These are phyloP conservation scores for Candida golubevii DNA, from an alignment of 805 yeast species.

Conservation along the genomic window DNA sequence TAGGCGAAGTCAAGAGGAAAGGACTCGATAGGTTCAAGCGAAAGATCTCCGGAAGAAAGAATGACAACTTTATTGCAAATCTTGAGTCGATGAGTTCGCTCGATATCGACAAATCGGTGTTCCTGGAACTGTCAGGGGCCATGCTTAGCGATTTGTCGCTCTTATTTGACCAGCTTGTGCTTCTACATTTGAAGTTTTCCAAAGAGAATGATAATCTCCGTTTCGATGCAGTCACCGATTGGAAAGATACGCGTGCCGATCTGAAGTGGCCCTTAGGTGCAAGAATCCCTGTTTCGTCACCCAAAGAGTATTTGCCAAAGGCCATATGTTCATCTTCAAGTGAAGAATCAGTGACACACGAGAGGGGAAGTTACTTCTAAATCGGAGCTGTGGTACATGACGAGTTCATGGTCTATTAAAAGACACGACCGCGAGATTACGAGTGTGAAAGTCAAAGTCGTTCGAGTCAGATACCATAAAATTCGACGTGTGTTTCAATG, in stretches of 20 bases:
- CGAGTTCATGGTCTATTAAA: no score
- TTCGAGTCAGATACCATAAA: no score
- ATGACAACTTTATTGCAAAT: slow-evolving; percentile 28
- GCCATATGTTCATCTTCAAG: background rate
- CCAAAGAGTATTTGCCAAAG: slow-evolving; percentile 24
- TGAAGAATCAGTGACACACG: background rate
- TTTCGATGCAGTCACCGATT: slow-evolving; percentile 33
- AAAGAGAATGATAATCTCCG: slow-evolving; percentile 40
- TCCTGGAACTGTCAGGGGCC: slow-evolving; percentile 31
- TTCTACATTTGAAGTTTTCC: slow-evolving; percentile 37
- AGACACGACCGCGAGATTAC: no score
- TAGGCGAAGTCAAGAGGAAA: slow-evolving; percentile 11
- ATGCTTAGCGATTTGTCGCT: slow-evolving; percentile 33
- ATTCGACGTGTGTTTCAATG: no score
- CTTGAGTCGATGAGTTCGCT: slow-evolving; percentile 34
- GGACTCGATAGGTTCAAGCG: slow-evolving; percentile 21
- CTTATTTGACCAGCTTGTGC: slow-evolving; percentile 39
- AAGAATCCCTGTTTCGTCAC: slow-evolving; percentile 30
- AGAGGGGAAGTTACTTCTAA: slow-evolving; percentile 1
- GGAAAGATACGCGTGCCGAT: slow-evolving; percentile 33
- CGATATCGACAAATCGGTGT: slow-evolving; percentile 32
- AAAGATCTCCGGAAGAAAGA: slow-evolving; percentile 26
- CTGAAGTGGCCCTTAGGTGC: slow-evolving; percentile 43
- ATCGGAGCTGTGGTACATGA: no score
- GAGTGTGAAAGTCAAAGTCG: no score